A percentile compares a stretch with the other conserved stretches of the same genome.
Evolutionary conservation across 805 yeast species (phyloP).

Genomic region (Metschnikowia borealis): DNA sequence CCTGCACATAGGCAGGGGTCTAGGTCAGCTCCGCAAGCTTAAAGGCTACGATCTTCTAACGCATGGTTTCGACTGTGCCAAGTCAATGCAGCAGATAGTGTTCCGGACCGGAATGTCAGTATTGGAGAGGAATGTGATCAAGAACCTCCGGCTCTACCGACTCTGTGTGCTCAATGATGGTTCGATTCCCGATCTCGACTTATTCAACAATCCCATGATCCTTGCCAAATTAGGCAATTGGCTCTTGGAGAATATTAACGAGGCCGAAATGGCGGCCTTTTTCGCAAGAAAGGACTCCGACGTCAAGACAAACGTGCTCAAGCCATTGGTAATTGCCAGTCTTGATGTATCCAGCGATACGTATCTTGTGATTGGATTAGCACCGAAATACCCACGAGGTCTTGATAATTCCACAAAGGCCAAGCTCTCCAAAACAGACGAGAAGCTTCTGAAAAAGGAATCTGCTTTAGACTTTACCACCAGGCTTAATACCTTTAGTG

Average conservation of each 20-base stretch:
- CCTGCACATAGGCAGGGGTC: conserved; percentile 12
- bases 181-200: conserved; percentile 62
- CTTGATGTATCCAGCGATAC: conserved; percentile 70
- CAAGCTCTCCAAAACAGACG: conserved; percentile 17
- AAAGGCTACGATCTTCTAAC: conserved; percentile 50
- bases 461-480: conserved; percentile 35
- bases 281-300: conserved; percentile 29
- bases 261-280: conserved; percentile 47
- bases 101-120: conserved; percentile 88
- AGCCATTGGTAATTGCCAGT: conserved; percentile 85
- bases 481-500: conserved; percentile 76
- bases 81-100: conserved; percentile 72
- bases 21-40: conserved; percentile 23
- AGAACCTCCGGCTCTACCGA: conserved; percentile 74
- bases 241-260: conserved; percentile 87
- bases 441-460: conserved; percentile 6
- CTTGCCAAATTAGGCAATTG: conserved; percentile 82
- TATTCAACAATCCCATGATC: conserved; percentile 84
- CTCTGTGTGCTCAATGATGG: conserved; percentile 85
- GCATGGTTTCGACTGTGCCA: conserved; percentile 82
- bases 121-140: conserved; percentile 75
- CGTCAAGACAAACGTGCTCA: conserved; percentile 30
- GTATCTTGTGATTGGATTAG: conserved; percentile 83
- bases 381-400: conserved; percentile 69
- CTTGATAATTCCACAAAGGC: conserved; percentile 34